Evolutionary conservation across 2,329 filamentous ascomycete genomes (phyloP).

Genomic region (Domatiomyces globalis): DNA sequence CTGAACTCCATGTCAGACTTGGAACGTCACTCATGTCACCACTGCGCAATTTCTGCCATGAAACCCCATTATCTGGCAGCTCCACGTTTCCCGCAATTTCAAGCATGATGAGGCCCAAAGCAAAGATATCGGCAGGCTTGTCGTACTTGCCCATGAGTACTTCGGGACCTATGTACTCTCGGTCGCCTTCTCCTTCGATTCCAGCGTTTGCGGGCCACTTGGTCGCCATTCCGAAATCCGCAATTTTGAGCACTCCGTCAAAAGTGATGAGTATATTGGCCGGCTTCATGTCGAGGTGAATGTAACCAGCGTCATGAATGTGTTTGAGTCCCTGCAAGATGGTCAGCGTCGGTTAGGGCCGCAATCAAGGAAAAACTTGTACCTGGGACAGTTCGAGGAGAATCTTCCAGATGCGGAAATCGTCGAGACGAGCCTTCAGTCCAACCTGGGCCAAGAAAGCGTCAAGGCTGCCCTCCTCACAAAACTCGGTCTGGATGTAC

Average conservation of each 20-base stretch:
- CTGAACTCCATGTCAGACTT: constrained; percentile 66
- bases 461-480: constrained; percentile 83
- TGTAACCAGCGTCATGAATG: constrained; percentile 77
- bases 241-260: constrained; percentile 52
- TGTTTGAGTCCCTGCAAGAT: constrained; percentile 60
- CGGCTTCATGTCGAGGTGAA: constrained; percentile 53
- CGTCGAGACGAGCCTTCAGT: constrained; percentile 72
- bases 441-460: constrained; percentile 73
- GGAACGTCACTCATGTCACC: constrained; percentile 83
- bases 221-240: constrained; percentile 59
- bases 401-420: constrained; percentile 98
- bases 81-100: constrained; percentile 91
- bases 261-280: constrained; percentile 54
- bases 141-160: constrained; percentile 75
- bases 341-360: constrained; percentile 17
- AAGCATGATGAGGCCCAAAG: constrained; percentile 82
- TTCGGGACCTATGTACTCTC: constrained; percentile 91
- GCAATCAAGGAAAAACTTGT: constrained; percentile 27
- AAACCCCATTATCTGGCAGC: constrained; percentile 80
- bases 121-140: constrained; percentile 86
- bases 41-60: constrained; percentile 78
- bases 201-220: constrained; percentile 59
- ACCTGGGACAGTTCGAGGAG: constrained; percentile 72
- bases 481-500: constrained; percentile 96
- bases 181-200: constrained; percentile 84